Percentiles rank a stretch among this genome's conserved stretches.
These are phyloP conservation scores for Puccinia hordei DNA, from an alignment of 1,284 basidiomycete species.

Conservation along the genomic window DNA sequence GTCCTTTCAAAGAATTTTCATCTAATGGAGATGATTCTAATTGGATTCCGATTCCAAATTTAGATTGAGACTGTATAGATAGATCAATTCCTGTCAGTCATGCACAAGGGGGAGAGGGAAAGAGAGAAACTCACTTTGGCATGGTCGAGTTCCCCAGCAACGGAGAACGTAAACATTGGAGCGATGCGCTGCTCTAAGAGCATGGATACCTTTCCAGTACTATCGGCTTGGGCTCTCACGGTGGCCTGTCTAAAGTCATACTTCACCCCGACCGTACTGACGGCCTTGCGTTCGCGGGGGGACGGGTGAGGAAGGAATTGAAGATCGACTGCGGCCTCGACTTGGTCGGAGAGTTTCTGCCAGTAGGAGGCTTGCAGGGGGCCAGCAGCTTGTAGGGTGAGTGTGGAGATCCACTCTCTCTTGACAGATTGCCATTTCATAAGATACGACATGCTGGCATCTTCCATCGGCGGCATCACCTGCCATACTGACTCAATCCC, in stretches of 20 bases:
- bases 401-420: constrained; percentile 87
- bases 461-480: constrained; percentile 71
- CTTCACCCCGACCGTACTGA: constrained; percentile 90
- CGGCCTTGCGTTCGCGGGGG: constrained; percentile 75
- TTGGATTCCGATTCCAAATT: constrained; percentile 51
- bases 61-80: constrained; percentile 42
- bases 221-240: constrained; percentile 88
- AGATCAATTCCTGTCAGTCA: not conserved
- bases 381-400: constrained; percentile 78
- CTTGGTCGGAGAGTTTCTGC: constrained; percentile 91
- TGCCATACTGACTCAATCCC: constrained; percentile 90
- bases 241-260: constrained; percentile 93
- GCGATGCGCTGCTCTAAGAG: constrained; percentile 93
- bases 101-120: not conserved
- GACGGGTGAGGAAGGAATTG: constrained; percentile 74
- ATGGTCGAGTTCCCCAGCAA: constrained; percentile 97
- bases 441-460: constrained; percentile 79
- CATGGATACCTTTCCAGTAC: constrained; percentile 88
- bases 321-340: constrained; percentile 97
- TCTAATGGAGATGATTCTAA: constrained; percentile 50
- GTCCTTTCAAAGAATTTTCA: constrained; percentile 44
- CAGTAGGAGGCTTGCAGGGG: constrained; percentile 91
- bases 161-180: constrained; percentile 89
- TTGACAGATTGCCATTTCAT: constrained; percentile 67
- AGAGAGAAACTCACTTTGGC: constrained; percentile 70